Evolutionary conservation across 768 basidiomycete genomes (phyloP).

Genomic region (Naganishia kalamii): DNA sequence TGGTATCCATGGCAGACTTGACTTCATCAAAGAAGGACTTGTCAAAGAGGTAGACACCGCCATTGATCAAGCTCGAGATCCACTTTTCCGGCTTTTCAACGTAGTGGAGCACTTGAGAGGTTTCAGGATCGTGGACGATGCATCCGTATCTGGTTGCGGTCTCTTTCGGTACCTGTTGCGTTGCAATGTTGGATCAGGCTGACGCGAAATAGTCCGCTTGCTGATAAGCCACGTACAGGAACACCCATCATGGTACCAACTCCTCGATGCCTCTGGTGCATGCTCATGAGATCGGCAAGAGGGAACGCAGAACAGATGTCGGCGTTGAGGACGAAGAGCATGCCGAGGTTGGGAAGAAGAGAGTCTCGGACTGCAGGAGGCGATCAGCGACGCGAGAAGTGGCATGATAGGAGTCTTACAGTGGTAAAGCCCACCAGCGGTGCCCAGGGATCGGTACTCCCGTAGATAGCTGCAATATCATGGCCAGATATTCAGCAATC

Average conservation of each 20-base stretch:
- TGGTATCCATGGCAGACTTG: slow-evolving; percentile 49
- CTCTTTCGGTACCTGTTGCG: slow-evolving; percentile 44
- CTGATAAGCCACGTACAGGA: slow-evolving; percentile 32
- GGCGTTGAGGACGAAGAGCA: slow-evolving; percentile 51
- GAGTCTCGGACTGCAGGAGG: slow-evolving; percentile 47
- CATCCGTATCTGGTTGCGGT: slow-evolving; percentile 49
- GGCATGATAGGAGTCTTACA: slow-evolving; percentile 30
- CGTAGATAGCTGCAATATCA: slow-evolving; percentile 46
- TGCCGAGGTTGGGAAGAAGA: slow-evolving; percentile 46
- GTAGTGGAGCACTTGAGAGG: slow-evolving; percentile 46
- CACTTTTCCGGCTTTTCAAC: slow-evolving; percentile 51
- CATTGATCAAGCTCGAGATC: slow-evolving; percentile 50
- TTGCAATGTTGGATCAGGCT: neutral
- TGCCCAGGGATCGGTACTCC: slow-evolving; percentile 49
- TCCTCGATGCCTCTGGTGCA: slow-evolving; percentile 48
- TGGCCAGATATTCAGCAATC: neutral
- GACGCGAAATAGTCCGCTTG: neutral
- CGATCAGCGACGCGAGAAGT: slow-evolving; percentile 11
- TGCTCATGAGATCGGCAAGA: slow-evolving; percentile 42
- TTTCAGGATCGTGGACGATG: slow-evolving; percentile 48
- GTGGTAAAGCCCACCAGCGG: slow-evolving; percentile 48
- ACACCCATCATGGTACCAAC: slow-evolving; percentile 50
- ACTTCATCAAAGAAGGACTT: slow-evolving; percentile 49
- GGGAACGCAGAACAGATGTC: slow-evolving; percentile 50
- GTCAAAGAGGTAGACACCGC: slow-evolving; percentile 50